Base-by-base conservation (phyloP, 2,329 filamentous ascomycete genomes). In the Colletotrichum salicis region DNA sequence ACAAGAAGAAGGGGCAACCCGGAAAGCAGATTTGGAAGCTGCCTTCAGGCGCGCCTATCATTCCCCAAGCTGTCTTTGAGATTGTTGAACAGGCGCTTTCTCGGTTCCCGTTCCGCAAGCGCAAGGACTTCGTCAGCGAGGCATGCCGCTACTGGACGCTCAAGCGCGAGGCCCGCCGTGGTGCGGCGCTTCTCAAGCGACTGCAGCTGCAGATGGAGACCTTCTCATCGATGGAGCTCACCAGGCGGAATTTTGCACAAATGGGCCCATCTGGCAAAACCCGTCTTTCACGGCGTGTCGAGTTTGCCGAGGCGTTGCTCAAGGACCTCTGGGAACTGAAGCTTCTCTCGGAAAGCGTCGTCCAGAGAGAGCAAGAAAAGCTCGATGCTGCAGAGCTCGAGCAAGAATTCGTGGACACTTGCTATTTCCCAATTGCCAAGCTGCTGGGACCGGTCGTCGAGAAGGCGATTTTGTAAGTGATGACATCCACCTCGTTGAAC, bases 81-180 rank as follows among this genome's bases (percentile, higher is more conserved):
- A 91, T 92, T 33, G 94, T 99, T 27, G 94, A 97, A 76, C 90
- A 90, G 56, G 94, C 95, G 0, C 87, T 99, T 41, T 90, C 92
- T 73, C 91, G 94, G 59, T 98, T 98, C 80, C 90, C 90, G 45
- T 84, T 91, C 70, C 90, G 93, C 35, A 97, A 96, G 79, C 91
- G 95, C 64, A 97, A 97, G 79, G 95, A 98, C 72, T 99, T 94
- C 80, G 92, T 97, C 2, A 92, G 94, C 69, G 96, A 98, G 81
- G 94, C 94, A 2, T 98, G 96, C 84, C 95, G 94, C 76, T 99
- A 98, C 82, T 99, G 96, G 96, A 98, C 96, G 0, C 83, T 99
- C 74, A 99, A 99, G 84, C 91, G 96, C 67, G 96, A 99, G 81
- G 94, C 96, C 73, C 91, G 96, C 41, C 89, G 96, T 70, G 96